Percentiles rank a stretch among this genome's conserved stretches.
Conservation (phyloP, 441 rosid species). For the Raphanus hybrid region DNA sequence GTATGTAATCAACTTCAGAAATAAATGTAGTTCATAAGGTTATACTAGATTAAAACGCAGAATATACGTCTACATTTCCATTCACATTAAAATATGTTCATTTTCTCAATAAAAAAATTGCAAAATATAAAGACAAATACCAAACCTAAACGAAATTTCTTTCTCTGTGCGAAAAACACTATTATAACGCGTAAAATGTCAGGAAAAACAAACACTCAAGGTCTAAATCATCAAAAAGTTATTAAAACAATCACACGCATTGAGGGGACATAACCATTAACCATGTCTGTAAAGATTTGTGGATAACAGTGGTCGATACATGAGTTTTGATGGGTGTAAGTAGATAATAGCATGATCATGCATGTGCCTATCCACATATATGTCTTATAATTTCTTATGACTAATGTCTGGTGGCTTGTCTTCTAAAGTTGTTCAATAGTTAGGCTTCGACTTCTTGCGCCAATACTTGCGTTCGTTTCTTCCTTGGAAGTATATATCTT, state of each 20-base stretch:
- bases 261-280: conserved; percentile 19
- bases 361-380: conserved; percentile 14
- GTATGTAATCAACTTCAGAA: neutral
- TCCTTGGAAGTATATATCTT: conserved; percentile 29
- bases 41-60: neutral
- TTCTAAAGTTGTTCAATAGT: conserved; percentile 33
- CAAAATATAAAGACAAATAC: neutral
- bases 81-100: neutral
- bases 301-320: conserved; percentile 35
- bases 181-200: neutral
- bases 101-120: neutral
- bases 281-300: conserved; percentile 12
- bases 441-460: conserved; percentile 35
- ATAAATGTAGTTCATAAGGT: neutral
- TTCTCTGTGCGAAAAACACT: neutral
- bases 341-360: conserved; percentile 21
- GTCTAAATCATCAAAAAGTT: neutral
- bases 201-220: conserved; percentile 1
- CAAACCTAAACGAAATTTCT: neutral
- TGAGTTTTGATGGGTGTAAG: conserved; percentile 32
- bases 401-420: conserved; percentile 27
- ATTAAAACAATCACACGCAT: conserved; percentile 3
- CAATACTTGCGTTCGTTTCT: conserved; percentile 36
- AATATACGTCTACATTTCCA: neutral
- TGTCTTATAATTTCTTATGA: conserved; percentile 21